Evolutionary conservation across 2,329 filamentous ascomycete genomes (phyloP), one percentile per base, ranked within the genome.

Genomic region (Claviceps spartinae): DNA sequence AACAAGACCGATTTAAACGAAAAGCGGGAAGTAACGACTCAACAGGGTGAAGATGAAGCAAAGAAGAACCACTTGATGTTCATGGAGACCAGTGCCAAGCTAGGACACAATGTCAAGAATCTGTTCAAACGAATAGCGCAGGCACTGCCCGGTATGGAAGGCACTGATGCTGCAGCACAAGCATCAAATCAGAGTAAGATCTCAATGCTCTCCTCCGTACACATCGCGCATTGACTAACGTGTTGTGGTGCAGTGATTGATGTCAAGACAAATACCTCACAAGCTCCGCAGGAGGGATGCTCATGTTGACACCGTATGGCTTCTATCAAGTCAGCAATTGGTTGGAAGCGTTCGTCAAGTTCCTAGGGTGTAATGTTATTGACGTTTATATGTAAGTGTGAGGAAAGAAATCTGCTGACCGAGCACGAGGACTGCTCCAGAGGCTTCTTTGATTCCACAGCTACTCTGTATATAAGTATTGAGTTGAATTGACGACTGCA

Each of bases 1-100:
- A 98, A 98, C 77, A 98, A 98, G 82, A 98, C 93, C 45, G 93
- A 98, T 77, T 71, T 98, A 69, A 95, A 93, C 69, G 93, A 98
- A 70, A 97, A 96, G 79, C 82, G 93, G 52, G 91, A 98, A 71
- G 93, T 98, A 55, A 98, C 91, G 43, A 94, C 89, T 38, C 84
- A 87, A 65, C 90, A 97, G 70, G 93, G 93, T 54, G 93, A 98
- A 69, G 93, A 97, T 62, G 93, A 98, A 72, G 91, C 91, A 44
- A 95, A 95, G 79, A 91, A 91, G 76, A 91, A 95, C 70, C 93
- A 93, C 59, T 75, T 96, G 60, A 96, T 98, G 87, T 98, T 98
- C 65, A 93, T 98, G 62, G 93, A 98, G 77, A 98, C 93, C 51
- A 96, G 89, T 68, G 93, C 93, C 51, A 98, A 98, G 77, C 78